Percentiles rank a stretch among this genome's conserved stretches.
Evolutionary conservation across 495 filamentous ascomycete genomes (phyloP).

Genomic region (Massariosphaeria phaeospora): DNA sequence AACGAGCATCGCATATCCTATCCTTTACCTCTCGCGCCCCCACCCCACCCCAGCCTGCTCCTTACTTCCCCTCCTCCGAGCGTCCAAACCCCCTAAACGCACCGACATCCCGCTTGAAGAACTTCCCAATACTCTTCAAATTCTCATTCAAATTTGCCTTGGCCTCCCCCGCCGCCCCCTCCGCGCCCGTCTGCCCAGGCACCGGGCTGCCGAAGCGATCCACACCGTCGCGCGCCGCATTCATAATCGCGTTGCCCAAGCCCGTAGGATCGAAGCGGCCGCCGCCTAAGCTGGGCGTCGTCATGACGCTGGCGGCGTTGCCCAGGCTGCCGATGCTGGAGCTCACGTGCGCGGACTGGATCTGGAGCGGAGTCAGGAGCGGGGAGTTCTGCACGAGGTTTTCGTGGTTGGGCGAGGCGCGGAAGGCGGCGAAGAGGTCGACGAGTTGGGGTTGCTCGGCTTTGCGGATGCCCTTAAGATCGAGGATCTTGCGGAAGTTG

Average conservation of each 20-base stretch:
- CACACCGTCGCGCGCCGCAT: slow-evolving; percentile 83
- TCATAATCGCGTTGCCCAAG: slow-evolving; percentile 66
- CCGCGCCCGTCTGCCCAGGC: slow-evolving; percentile 35
- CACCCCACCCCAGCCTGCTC: no score
- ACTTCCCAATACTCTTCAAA: slow-evolving; percentile 89
- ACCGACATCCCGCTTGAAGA: slow-evolving; percentile 85
- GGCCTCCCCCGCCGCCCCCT: slow-evolving; percentile 27
- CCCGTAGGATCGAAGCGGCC: slow-evolving; percentile 70
- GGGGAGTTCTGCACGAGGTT: slow-evolving; percentile 56
- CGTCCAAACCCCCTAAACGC: slow-evolving; percentile 61
- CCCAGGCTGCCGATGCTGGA: slow-evolving; percentile 45
- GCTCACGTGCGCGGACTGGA: slow-evolving; percentile 35
- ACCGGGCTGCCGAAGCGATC: slow-evolving; percentile 72
- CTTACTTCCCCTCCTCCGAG: slow-evolving; percentile 28
- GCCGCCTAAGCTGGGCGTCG: slow-evolving; percentile 38
- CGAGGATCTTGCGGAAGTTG: slow-evolving; percentile 95
- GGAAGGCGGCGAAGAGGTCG: slow-evolving; percentile 84
- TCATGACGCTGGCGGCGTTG: slow-evolving; percentile 37
- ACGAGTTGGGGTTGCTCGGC: slow-evolving; percentile 69
- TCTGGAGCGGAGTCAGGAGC: slow-evolving; percentile 57
- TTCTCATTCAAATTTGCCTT: slow-evolving; percentile 76
- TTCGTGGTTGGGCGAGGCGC: slow-evolving; percentile 53
- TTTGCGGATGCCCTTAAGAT: slow-evolving; percentile 75
- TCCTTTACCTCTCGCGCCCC: no score
- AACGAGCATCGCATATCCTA: no score